Evolutionary conservation across 2,329 filamentous ascomycete species (phyloP).

Genomic region (Cercospora citrullina): DNA sequence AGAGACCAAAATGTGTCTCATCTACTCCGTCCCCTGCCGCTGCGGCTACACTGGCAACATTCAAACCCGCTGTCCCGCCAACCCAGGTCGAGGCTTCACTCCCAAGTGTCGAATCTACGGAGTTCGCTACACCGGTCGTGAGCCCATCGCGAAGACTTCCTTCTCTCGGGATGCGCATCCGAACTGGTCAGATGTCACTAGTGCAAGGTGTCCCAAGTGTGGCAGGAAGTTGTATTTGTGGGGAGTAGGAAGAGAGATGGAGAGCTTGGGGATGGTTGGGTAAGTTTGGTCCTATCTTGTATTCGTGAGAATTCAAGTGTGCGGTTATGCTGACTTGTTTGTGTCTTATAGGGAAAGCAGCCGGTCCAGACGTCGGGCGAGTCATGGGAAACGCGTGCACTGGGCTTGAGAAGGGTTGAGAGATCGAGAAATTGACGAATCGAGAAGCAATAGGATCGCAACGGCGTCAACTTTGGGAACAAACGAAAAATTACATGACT

Average conservation of each 20-base stretch:
- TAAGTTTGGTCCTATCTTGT: neutral
- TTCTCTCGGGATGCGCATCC: neutral
- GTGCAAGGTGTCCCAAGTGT: conserved; percentile 1
- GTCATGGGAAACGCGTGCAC: neutral
- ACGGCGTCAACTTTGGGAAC: neutral
- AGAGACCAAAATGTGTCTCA: conserved; percentile 4
- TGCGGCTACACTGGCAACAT: neutral
- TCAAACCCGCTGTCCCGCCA: conserved; percentile 11
- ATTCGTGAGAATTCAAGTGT: neutral
- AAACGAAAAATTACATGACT: neutral
- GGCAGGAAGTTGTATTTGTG: conserved; percentile 5
- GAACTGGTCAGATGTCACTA: neutral
- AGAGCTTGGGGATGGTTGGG: neutral
- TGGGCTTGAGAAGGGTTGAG: neutral
- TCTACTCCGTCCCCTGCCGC: conserved; percentile 11
- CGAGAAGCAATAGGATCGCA: neutral
- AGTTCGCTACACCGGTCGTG: conserved; percentile 1
- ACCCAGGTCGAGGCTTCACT: conserved; percentile 11
- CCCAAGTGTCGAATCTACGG: neutral
- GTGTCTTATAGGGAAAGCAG: neutral
- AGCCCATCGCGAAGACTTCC: neutral
- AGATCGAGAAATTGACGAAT: neutral
- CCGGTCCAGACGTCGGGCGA: neutral
- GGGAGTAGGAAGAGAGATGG: conserved; percentile 9
- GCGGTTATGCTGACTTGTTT: neutral